phyloP scores from a whole-genome alignment of 1,284 basidiomycete genomes.

The Cerioporus squamosus region DNA sequence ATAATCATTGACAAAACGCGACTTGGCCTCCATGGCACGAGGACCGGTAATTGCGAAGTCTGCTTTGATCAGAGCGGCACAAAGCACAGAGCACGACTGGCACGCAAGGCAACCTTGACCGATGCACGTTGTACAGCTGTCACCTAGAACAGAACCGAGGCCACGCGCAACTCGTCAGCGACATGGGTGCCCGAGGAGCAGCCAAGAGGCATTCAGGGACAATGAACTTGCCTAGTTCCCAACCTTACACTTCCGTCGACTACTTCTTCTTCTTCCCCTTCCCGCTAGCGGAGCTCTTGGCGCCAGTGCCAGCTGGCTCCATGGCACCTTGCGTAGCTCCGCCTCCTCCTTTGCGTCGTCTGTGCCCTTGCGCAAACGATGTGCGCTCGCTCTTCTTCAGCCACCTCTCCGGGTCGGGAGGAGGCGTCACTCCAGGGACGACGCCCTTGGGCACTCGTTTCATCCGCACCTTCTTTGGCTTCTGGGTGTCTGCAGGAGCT shows the following conservation, averaged over 20 bases:
- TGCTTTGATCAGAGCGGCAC: conserved; percentile 4
- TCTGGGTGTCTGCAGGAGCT: conserved; percentile 30
- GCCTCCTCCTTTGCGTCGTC: conserved; percentile 57
- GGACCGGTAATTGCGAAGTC: not conserved
- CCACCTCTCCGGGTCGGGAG: conserved; percentile 83
- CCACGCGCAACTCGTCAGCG: conserved; percentile 9
- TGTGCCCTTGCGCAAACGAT: conserved; percentile 48
- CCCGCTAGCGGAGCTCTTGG: conserved; percentile 40
- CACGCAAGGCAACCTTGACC: conserved; percentile 17
- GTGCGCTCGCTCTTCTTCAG: conserved; percentile 80
- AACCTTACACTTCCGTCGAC: conserved; percentile 22
- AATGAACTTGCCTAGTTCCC: conserved; percentile 18
- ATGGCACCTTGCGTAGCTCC: conserved; percentile 69
- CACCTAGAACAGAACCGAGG: conserved; percentile 3
- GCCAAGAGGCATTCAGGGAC: not conserved
- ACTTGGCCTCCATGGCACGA: not conserved
- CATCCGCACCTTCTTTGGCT: conserved; percentile 59
- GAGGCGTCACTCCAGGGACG: conserved; percentile 73
- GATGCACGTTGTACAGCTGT: not conserved
- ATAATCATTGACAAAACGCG: not conserved
- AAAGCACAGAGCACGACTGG: conserved; percentile 13
- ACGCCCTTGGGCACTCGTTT: conserved; percentile 75
- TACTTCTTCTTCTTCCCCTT: conserved; percentile 60
- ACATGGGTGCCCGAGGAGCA: not conserved
- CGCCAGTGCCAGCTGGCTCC: conserved; percentile 39